These are phyloP conservation scores for Phytopythium sindhum DNA, from an alignment of 352 stramenopile species.

Conservation along the genomic window DNA sequence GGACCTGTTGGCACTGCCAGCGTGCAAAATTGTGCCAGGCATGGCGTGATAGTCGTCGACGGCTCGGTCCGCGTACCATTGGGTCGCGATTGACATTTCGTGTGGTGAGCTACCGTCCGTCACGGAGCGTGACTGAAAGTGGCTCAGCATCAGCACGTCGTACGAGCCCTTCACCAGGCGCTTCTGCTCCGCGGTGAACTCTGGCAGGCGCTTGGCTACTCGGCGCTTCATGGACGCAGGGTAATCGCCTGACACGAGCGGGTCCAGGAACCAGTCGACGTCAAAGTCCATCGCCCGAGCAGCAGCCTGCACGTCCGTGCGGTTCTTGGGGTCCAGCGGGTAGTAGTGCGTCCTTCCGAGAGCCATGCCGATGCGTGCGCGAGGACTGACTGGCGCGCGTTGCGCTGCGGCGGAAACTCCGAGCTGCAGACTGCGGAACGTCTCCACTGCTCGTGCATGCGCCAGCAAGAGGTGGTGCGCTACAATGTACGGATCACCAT, in stretches of 20 bases:
- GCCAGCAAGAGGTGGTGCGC: conserved; percentile 80
- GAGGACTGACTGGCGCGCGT: background rate
- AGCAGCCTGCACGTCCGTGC: conserved; percentile 30
- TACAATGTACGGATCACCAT: conserved; percentile 5
- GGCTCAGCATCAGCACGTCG: conserved; percentile 84
- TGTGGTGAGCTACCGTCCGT: conserved; percentile 12
- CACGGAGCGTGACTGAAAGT: conserved; percentile 54
- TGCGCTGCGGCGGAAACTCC: background rate
- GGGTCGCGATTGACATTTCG: background rate
- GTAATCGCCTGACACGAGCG: conserved; percentile 81
- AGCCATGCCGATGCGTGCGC: conserved; percentile 73
- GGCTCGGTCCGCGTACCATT: conserved; percentile 33
- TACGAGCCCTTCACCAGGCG: conserved; percentile 34
- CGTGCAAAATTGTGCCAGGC: conserved; percentile 30
- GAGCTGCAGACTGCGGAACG: conserved; percentile 43
- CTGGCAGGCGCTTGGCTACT: conserved; percentile 61
- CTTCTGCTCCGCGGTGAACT: conserved; percentile 68
- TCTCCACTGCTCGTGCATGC: conserved; percentile 64
- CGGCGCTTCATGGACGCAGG: conserved; percentile 71
- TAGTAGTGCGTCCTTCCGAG: conserved; percentile 54
- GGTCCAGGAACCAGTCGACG: conserved; percentile 81
- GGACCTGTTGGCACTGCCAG: too few relatives aligned
- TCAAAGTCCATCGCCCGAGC: conserved; percentile 66
- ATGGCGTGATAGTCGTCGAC: conserved; percentile 46
- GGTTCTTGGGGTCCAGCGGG: conserved; percentile 51